Evolutionary conservation across 345 rosid species (phyloP).

Genomic region (Kernera saxatilis): DNA sequence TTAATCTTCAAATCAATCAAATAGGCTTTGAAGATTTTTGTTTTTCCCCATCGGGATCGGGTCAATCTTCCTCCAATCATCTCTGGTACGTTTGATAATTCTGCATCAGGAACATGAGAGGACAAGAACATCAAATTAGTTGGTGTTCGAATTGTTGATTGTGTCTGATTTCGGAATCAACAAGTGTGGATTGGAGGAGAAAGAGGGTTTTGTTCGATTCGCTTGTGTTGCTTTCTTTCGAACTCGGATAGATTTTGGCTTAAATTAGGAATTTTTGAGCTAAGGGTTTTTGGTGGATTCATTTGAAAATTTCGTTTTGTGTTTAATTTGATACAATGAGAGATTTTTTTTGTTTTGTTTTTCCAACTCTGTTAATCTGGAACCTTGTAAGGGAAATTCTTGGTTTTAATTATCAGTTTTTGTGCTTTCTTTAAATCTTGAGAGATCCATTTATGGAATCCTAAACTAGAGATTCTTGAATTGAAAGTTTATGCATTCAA

Average conservation of each 20-base stretch:
- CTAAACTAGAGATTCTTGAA: not conserved
- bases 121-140: not conserved
- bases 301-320: not conserved
- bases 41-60: constrained; percentile 6
- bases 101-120: not conserved
- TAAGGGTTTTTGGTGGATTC: constrained; percentile 1
- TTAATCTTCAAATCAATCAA: not conserved
- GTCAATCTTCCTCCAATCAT: constrained; percentile 7
- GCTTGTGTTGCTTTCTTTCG: not conserved
- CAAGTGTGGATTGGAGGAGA: not conserved
- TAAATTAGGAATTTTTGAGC: not conserved
- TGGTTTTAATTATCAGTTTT: not conserved
- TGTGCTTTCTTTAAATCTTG: not conserved
- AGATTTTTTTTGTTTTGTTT: not conserved
- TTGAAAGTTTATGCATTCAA: not conserved
- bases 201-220: not conserved
- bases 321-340: not conserved
- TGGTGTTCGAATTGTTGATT: not conserved
- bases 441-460: not conserved
- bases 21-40: not conserved
- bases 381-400: not conserved
- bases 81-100: constrained; percentile 17
- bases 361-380: not conserved
- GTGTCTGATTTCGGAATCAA: not conserved
- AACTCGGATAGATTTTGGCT: not conserved